phyloP scores from a whole-genome alignment of 202 grass and related monocot genomes.

The Eragrostis tef region DNA sequence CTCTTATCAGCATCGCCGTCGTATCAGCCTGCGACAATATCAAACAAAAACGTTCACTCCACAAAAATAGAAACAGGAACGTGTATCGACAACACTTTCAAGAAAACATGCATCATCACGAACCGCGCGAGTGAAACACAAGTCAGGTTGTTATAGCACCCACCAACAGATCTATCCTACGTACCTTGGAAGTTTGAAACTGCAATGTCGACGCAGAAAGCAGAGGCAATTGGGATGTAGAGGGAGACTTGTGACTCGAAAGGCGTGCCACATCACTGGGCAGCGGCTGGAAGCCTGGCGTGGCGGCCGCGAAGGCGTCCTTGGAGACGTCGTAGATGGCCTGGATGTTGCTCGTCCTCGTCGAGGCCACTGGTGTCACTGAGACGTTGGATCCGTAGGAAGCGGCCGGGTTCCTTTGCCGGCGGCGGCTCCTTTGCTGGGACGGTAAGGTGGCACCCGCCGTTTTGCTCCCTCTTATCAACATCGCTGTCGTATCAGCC shows the following conservation, averaged over 20 bases:
- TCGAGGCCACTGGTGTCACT: neutral
- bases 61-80: neutral
- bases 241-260: neutral
- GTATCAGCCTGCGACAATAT: neutral
- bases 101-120: neutral
- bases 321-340: slow-evolving; percentile 49
- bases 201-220: neutral
- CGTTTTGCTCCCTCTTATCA: slow-evolving; percentile 3
- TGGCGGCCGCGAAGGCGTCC: slow-evolving; percentile 49
- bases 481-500: neutral
- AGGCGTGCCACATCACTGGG: slow-evolving; percentile 45
- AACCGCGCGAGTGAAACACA: neutral
- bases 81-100: neutral
- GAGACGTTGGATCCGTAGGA: neutral
- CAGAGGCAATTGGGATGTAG: too few species aligned
- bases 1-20: neutral
- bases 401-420: slow-evolving; percentile 13
- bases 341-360: slow-evolving; percentile 3
- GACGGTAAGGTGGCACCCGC: neutral
- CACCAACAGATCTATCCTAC: neutral
- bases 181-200: neutral
- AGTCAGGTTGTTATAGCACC: neutral
- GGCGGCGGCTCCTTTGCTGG: neutral
- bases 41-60: too few species aligned
- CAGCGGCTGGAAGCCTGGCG: slow-evolving; percentile 38